Evolutionary conservation across 805 yeast species (phyloP).

Genomic region (Zygotorulaspora danielsina): DNA sequence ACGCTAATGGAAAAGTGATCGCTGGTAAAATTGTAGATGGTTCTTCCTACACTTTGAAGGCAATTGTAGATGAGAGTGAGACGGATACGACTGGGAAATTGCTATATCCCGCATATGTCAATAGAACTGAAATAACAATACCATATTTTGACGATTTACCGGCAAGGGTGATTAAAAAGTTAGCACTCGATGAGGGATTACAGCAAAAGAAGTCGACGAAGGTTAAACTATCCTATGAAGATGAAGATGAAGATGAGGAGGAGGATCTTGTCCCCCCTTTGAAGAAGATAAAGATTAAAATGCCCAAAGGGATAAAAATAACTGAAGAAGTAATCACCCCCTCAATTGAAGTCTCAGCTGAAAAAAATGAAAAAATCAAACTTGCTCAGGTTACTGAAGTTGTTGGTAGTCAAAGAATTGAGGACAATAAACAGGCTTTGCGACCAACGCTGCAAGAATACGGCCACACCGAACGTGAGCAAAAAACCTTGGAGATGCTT

Average conservation of each 20-base stretch:
- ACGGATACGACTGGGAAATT: constrained; percentile 34
- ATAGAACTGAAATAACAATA: constrained; percentile 39
- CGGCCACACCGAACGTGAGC: constrained; percentile 15
- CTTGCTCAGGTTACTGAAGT: too few relatives aligned
- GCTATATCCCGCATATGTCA: constrained; percentile 48
- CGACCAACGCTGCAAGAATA: too few relatives aligned
- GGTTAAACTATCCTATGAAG: constrained; percentile 38
- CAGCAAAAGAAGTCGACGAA: constrained; percentile 28
- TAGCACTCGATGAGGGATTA: constrained; percentile 7
- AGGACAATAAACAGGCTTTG: too few relatives aligned
- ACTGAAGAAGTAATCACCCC: too few relatives aligned
- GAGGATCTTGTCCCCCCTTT: too few relatives aligned
- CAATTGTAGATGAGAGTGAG: constrained; percentile 41
- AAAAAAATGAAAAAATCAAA: too few relatives aligned
- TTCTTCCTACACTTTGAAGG: constrained; percentile 48
- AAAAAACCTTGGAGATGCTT: constrained; percentile 19
- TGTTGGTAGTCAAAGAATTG: neutral
- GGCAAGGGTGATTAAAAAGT: constrained; percentile 3
- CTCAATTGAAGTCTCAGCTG: too few relatives aligned
- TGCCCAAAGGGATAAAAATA: constrained; percentile 11
- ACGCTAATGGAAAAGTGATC: constrained; percentile 36
- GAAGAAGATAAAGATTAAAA: constrained; percentile 15
- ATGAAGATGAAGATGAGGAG: constrained; percentile 41
- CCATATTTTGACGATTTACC: constrained; percentile 47
- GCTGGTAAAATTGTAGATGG: constrained; percentile 58